phyloP scores from a whole-genome alignment of 352 stramenopile species.

The Globisporangium canariense region DNA sequence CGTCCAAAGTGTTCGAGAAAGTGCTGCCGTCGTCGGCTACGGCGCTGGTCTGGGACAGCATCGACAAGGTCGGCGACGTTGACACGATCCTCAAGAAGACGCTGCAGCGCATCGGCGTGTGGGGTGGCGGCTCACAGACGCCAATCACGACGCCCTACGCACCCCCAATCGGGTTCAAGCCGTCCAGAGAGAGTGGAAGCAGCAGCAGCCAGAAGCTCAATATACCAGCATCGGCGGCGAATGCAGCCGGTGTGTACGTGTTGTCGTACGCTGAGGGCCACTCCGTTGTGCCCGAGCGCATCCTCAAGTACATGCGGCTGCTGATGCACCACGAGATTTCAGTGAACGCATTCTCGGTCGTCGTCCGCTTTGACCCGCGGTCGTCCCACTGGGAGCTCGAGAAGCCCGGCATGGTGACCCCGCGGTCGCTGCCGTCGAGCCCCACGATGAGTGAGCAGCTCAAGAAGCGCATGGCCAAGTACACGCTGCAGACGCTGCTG shows the following conservation, averaged over 20 bases:
- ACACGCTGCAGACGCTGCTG: conserved; percentile 67
- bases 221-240: conserved; percentile 15
- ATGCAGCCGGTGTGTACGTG: conserved; percentile 57
- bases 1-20: conserved; percentile 62
- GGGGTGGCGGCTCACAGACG: conserved; percentile 78
- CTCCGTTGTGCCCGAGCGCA: conserved; percentile 69
- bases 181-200: conserved; percentile 11
- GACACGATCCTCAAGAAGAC: conserved; percentile 66
- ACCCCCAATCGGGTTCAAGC: conserved; percentile 10
- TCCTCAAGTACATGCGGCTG: conserved; percentile 85
- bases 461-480: conserved; percentile 73
- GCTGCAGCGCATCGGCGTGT: conserved; percentile 68
- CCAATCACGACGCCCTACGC: conserved; percentile 78
- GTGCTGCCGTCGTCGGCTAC: conserved; percentile 48
- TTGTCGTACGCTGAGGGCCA: conserved; percentile 73
- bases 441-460: conserved; percentile 67
- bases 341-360: conserved; percentile 81
- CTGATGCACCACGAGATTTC: conserved; percentile 84
- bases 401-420: conserved; percentile 80
- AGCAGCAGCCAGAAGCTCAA: conserved; percentile 12
- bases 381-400: conserved; percentile 73
- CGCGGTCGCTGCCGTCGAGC: conserved; percentile 66
- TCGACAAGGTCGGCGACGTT: conserved; percentile 75
- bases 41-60: conserved; percentile 49
- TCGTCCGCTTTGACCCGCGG: conserved; percentile 67